Conservation (phyloP, 2,329 filamentous ascomycete species). For the Bipolaris sorokiniana region DNA sequence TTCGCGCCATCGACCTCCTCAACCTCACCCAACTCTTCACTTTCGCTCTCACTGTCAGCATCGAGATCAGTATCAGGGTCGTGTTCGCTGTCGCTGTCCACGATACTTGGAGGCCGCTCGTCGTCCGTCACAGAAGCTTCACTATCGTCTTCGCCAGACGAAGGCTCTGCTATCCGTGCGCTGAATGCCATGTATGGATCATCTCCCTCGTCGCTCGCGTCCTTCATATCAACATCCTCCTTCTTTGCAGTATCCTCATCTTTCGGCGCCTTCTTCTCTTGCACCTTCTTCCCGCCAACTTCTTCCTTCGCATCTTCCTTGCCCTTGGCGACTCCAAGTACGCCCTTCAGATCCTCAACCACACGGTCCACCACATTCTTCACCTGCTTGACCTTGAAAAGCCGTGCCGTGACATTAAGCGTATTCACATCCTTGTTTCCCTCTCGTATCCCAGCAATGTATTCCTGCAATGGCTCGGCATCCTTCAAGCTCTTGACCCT, state of each 20-base stretch:
- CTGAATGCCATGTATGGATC: conserved; percentile 46
- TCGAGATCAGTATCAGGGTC: conserved; percentile 29
- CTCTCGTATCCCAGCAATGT: conserved; percentile 46
- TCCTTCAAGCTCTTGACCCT: conserved; percentile 64
- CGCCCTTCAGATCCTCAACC: conserved; percentile 50
- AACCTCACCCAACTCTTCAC: conserved; percentile 5
- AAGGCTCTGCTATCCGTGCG: conserved; percentile 50
- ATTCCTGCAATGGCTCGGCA: conserved; percentile 54
- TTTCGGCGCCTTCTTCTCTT: conserved; percentile 36
- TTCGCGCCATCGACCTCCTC: neutral
- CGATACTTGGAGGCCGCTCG: conserved; percentile 40
- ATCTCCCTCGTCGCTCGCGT: conserved; percentile 38
- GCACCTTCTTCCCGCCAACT: conserved; percentile 31
- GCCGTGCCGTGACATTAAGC: conserved; percentile 63
- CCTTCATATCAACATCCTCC: conserved; percentile 29
- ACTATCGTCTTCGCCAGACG: conserved; percentile 42
- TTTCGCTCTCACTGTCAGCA: conserved; percentile 19
- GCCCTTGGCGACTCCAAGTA: conserved; percentile 33
- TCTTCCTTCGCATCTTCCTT: conserved; percentile 24
- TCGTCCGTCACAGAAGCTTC: conserved; percentile 37
- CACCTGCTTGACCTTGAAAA: conserved; percentile 66
- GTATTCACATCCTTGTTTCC: conserved; percentile 53
- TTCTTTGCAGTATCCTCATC: conserved; percentile 22
- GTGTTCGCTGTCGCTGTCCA: conserved; percentile 35
- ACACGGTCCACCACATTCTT: conserved; percentile 60